These are phyloP conservation scores for Suillus hirtellus DNA, from an alignment of 768 basidiomycete species.

Conservation along the genomic window DNA sequence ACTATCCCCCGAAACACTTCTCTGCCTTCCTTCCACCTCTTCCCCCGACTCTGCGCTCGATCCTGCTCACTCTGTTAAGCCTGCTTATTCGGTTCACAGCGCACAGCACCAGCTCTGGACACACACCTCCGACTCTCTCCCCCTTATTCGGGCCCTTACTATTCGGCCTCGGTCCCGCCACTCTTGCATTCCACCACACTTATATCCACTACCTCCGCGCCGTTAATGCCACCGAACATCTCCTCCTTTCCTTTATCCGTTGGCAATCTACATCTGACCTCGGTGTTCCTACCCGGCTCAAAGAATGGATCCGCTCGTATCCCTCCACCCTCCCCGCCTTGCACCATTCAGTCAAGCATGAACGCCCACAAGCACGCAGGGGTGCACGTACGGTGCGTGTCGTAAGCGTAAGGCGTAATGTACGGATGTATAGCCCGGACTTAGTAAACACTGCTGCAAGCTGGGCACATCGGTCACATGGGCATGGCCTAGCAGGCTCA, in stretches of 20 bases:
- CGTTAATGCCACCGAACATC: slow-evolving; percentile 87
- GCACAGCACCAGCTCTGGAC: slow-evolving; percentile 81
- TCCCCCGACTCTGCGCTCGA: slow-evolving; percentile 52
- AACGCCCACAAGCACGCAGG: slow-evolving; percentile 63
- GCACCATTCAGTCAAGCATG: slow-evolving; percentile 46
- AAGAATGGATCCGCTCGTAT: slow-evolving; percentile 90
- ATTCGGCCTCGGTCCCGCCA: slow-evolving; percentile 71
- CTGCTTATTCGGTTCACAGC: slow-evolving; percentile 82
- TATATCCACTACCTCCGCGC: slow-evolving; percentile 77
- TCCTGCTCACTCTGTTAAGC: slow-evolving; percentile 72
- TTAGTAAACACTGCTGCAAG: slow-evolving; percentile 65
- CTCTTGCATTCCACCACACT: slow-evolving; percentile 52
- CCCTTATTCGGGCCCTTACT: slow-evolving; percentile 87
- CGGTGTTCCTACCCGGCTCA: slow-evolving; percentile 81
- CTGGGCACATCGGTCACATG: slow-evolving; percentile 44
- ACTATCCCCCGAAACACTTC: slow-evolving; percentile 75
- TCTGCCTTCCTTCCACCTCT: slow-evolving; percentile 61
- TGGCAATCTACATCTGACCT: slow-evolving; percentile 54
- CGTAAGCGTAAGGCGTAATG: slow-evolving; percentile 74
- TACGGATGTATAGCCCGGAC: slow-evolving; percentile 86
- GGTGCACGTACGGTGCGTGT: slow-evolving; percentile 80
- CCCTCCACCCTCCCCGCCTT: slow-evolving; percentile 74
- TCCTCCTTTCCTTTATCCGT: slow-evolving; percentile 88
- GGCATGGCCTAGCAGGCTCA: slow-evolving; percentile 48
- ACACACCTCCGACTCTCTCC: slow-evolving; percentile 88